Conservation (phyloP, 495 filamentous ascomycete species). For the Penicillium soppii region DNA sequence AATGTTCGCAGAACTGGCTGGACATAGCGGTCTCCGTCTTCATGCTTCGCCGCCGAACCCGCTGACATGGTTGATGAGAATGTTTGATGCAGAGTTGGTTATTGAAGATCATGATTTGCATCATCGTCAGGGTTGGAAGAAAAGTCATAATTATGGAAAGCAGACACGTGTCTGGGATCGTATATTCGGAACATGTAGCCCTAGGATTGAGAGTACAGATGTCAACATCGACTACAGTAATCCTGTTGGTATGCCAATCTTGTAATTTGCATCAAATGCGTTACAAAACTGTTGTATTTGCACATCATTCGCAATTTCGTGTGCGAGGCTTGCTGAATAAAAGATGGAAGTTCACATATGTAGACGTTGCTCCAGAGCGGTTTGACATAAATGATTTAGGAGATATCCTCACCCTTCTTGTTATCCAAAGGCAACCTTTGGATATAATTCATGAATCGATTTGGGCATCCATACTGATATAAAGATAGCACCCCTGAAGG, state of each 20-base stretch:
- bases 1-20: slow-evolving; percentile 13
- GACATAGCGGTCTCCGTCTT: slow-evolving; percentile 15
- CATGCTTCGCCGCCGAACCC: slow-evolving; percentile 14
- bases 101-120: slow-evolving; percentile 23
- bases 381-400: no score
- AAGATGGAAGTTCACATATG: no score
- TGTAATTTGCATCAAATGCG: no score
- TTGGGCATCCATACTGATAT: no score
- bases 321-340: no score
- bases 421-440: no score
- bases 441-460: no score
- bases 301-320: no score
- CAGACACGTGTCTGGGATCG: slow-evolving; percentile 22
- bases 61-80: slow-evolving; percentile 11
- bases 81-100: slow-evolving; percentile 14
- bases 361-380: no score
- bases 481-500: no score
- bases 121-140: slow-evolving; percentile 22
- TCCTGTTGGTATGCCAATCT: slow-evolving; percentile 12
- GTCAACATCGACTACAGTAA: slow-evolving; percentile 16
- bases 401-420: no score
- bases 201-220: slow-evolving; percentile 12
- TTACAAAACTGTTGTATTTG: no score
- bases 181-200: slow-evolving; percentile 17
- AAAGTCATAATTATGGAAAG: slow-evolving; percentile 21